Conservation (phyloP, 73 alveolate genomes). For the Tetrahymena elliotti region DNA sequence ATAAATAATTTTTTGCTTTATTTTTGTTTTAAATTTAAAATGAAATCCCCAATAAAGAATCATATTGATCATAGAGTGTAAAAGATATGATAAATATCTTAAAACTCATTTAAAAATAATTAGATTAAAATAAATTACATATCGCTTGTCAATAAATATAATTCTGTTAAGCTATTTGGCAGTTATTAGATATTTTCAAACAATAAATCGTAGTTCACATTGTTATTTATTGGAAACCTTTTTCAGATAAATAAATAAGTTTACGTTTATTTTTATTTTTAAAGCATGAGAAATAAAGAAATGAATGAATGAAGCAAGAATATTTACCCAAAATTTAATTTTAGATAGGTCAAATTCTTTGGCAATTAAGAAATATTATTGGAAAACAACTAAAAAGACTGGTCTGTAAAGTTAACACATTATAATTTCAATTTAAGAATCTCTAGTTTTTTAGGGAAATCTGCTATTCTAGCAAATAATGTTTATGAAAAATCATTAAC, state of each 20-base stretch:
- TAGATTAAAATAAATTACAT: background rate
- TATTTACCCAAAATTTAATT: background rate
- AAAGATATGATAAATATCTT: too few relatives aligned
- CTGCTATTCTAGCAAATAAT: background rate
- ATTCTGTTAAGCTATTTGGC: background rate
- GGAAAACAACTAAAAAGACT: background rate
- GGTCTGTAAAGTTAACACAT: background rate
- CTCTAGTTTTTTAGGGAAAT: background rate
- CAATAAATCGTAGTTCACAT: background rate
- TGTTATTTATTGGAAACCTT: background rate
- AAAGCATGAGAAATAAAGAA: too few relatives aligned
- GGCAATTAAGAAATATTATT: background rate
- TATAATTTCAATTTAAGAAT: too few relatives aligned
- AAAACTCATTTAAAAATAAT: too few relatives aligned
- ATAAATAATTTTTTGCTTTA: too few relatives aligned
- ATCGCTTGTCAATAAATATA: background rate
- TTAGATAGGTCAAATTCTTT: background rate
- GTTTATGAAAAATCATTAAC: background rate
- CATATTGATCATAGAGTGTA: too few relatives aligned
- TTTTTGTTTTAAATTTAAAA: too few relatives aligned
- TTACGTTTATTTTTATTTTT: background rate
- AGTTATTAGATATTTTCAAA: background rate
- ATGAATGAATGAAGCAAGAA: background rate
- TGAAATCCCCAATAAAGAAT: too few relatives aligned
- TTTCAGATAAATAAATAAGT: background rate